These are phyloP conservation scores for Venturia oleaginea DNA, from an alignment of 2,329 filamentous ascomycete species.

Conservation along the genomic window DNA sequence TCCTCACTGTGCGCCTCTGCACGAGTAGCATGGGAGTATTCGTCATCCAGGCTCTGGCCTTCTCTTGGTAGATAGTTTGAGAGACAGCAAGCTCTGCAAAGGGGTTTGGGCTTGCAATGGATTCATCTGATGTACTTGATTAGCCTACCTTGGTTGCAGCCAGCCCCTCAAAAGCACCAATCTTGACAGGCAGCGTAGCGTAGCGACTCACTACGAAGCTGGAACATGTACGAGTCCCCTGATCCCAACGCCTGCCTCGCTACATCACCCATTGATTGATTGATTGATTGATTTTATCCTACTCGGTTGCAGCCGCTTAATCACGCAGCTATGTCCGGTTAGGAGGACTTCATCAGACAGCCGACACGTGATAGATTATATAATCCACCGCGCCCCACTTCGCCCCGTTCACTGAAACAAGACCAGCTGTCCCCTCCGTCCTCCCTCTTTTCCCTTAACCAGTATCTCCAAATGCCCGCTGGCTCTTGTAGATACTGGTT, in stretches of 20 bases:
- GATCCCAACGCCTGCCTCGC: background rate
- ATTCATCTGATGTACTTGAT: background rate
- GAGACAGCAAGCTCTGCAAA: background rate
- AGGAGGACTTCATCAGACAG: no score
- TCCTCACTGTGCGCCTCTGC: background rate
- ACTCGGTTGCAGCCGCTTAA: no score
- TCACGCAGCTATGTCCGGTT: no score
- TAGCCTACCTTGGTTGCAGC: background rate
- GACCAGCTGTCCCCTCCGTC: no score
- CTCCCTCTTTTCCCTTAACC: no score
- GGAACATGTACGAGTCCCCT: background rate
- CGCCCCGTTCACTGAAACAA: no score
- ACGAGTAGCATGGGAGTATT: background rate
- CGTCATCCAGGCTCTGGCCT: background rate
- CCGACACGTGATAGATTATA: no score
- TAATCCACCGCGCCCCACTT: no score
- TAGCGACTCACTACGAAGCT: background rate
- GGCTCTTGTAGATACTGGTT: no score
- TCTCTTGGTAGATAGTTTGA: no score
- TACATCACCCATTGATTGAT: background rate
- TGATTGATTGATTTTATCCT: no score
- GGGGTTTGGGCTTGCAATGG: background rate
- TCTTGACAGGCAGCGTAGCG: background rate
- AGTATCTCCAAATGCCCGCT: no score
- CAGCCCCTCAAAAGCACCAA: conserved; percentile 2